Percentiles rank a stretch among this genome's conserved stretches.
Evolutionary conservation across 2,329 filamentous ascomycete species (phyloP).

Genomic region (Colletotrichum eremochloae): DNA sequence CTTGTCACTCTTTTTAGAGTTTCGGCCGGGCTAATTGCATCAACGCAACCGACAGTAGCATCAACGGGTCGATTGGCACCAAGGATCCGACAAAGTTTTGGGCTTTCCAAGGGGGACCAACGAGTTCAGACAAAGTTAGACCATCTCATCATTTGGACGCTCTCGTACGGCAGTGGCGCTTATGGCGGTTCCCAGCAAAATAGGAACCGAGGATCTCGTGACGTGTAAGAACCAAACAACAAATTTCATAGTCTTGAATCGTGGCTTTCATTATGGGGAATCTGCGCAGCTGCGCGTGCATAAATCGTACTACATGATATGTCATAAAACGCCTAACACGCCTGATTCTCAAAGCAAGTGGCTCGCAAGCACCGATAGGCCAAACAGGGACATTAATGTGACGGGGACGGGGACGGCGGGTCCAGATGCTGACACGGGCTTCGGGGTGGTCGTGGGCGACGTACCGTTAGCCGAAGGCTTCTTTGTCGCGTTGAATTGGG

Average conservation of each 20-base stretch:
- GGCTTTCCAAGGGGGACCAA: no score
- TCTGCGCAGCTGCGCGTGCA: not conserved
- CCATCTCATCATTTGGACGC: no score
- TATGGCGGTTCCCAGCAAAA: not conserved
- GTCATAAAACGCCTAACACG: not conserved
- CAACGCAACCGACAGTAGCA: no score
- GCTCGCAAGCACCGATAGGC: slow-evolving; percentile 16
- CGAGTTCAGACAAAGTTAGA: no score
- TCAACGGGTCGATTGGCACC: no score
- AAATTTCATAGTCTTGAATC: not conserved
- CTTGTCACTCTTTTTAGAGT: not conserved
- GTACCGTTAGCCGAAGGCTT: slow-evolving; percentile 13
- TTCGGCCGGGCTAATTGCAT: no score
- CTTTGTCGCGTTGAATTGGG: slow-evolving; percentile 48
- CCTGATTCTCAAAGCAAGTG: slow-evolving; percentile 5
- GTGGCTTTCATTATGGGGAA: not conserved
- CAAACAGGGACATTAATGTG: slow-evolving; percentile 15
- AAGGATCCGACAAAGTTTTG: not conserved
- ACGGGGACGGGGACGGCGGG: slow-evolving; percentile 6
- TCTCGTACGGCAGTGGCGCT: not conserved
- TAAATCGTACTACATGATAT: not conserved
- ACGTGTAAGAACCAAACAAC: not conserved
- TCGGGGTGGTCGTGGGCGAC: slow-evolving; percentile 19
- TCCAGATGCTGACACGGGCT: slow-evolving; percentile 4
- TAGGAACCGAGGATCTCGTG: not conserved